phyloP scores from a whole-genome alignment of 805 yeast species.

The Saturnispora mendoncae region DNA sequence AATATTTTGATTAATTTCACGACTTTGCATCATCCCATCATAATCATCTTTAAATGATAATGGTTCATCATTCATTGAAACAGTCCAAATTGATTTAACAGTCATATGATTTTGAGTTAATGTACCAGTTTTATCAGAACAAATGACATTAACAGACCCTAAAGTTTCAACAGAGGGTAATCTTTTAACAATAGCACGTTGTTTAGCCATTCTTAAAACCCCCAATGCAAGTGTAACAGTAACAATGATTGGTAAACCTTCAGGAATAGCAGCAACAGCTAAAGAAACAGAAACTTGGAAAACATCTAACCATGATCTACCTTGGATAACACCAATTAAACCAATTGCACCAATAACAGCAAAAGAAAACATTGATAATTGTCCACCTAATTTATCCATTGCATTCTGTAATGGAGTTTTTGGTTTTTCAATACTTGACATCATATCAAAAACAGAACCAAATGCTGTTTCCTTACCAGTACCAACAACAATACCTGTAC shows the following conservation, averaged over 20 bases:
- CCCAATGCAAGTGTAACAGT: constrained; percentile 96
- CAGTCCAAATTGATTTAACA: constrained; percentile 72
- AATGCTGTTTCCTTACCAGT: constrained; percentile 87
- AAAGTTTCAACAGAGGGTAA: constrained; percentile 92
- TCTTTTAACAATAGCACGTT: constrained; percentile 88
- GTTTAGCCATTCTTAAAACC: constrained; percentile 90
- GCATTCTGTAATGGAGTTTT: constrained; percentile 93
- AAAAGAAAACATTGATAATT: constrained; percentile 77
- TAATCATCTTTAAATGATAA: constrained; percentile 1
- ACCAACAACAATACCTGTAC: constrained; percentile 85
- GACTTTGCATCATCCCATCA: constrained; percentile 24
- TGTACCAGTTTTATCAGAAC: constrained; percentile 89
- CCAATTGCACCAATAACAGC: constrained; percentile 87
- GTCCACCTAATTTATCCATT: constrained; percentile 93
- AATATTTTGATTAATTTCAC: constrained; percentile 34
- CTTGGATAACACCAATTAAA: constrained; percentile 80
- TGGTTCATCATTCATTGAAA: constrained; percentile 38
- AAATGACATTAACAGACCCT: constrained; percentile 89
- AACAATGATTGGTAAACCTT: constrained; percentile 95
- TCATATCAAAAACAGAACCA: constrained; percentile 92
- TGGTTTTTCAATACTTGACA: constrained; percentile 91
- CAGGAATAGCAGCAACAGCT: constrained; percentile 99
- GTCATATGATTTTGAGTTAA: constrained; percentile 89
- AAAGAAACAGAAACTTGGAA: constrained; percentile 93
- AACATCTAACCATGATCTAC: constrained; percentile 95